Evolutionary conservation across 257 asterid genomes (phyloP).

Genomic region (Penstemon davidsonii): DNA sequence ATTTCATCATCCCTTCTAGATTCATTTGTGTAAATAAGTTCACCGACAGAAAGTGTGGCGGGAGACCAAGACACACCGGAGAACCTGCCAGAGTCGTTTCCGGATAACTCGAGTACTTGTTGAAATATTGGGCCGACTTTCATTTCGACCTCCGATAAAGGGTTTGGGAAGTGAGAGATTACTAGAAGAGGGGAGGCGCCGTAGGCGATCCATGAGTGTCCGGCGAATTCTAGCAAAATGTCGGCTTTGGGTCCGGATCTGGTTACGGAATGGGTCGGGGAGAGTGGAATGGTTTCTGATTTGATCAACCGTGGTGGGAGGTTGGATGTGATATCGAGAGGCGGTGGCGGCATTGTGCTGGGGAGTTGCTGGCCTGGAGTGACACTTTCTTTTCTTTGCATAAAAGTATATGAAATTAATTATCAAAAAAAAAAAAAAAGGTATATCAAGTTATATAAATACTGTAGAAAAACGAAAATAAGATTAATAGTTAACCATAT

Average conservation of each 20-base stretch:
- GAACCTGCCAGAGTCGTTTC: constrained; percentile 41
- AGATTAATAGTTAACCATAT: no score
- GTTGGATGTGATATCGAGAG: constrained; percentile 37
- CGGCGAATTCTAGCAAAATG: constrained; percentile 70
- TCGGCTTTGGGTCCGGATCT: constrained; percentile 62
- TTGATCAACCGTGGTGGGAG: constrained; percentile 69
- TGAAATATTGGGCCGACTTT: constrained; percentile 69
- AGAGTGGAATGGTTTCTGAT: constrained; percentile 74
- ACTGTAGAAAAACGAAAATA: no score
- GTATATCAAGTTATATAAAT: no score
- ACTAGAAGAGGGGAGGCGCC: constrained; percentile 83
- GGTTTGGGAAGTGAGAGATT: constrained; percentile 82
- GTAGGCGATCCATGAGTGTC: constrained; percentile 89
- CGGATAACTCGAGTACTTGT: constrained; percentile 79
- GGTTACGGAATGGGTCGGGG: constrained; percentile 51
- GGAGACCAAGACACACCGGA: constrained; percentile 87
- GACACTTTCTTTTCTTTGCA: no score
- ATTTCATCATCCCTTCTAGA: no score
- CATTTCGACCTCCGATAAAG: constrained; percentile 67
- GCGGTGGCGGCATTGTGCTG: constrained; percentile 15
- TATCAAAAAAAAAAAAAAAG: not conserved
- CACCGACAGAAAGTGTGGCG: constrained; percentile 70
- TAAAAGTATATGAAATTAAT: no score
- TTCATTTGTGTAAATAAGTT: not conserved
- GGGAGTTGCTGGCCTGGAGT: no score